phyloP scores from a whole-genome alignment of 768 basidiomycete species.

The Terana coerulea region DNA sequence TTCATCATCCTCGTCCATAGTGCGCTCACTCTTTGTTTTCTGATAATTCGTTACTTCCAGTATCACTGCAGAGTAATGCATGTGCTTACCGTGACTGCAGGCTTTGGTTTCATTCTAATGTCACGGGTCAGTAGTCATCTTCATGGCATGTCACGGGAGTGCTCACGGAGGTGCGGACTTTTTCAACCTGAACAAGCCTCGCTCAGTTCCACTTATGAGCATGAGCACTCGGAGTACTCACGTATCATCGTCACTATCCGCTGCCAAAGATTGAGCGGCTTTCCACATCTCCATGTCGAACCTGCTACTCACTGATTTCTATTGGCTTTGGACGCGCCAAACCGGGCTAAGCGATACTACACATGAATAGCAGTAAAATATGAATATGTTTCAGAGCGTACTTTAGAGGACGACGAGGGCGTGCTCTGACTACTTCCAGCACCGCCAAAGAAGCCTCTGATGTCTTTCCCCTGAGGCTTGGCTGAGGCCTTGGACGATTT shows the following conservation, averaged over 20 bases:
- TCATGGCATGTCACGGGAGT: background rate
- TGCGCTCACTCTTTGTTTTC: conserved; percentile 21
- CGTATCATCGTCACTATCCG: conserved; percentile 18
- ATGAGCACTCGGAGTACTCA: background rate
- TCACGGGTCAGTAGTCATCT: background rate
- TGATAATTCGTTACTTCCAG: too few species aligned
- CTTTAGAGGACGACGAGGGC: conserved; percentile 7
- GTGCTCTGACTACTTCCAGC: conserved; percentile 10
- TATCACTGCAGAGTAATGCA: too few species aligned
- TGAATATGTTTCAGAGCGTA: background rate
- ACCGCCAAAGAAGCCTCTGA: conserved; percentile 25
- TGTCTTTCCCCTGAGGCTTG: conserved; percentile 22
- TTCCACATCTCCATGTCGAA: background rate
- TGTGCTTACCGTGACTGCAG: background rate
- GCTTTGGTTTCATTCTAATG: background rate
- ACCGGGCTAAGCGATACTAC: conserved; percentile 1
- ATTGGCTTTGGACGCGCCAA: conserved; percentile 13
- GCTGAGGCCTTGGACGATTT: conserved; percentile 10
- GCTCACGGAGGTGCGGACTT: background rate
- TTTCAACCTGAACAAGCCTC: too few species aligned
- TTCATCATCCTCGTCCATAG: conserved; percentile 22
- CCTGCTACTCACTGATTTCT: conserved; percentile 21
- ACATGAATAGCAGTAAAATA: background rate
- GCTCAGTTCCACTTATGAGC: too few species aligned
- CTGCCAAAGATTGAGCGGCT: conserved; percentile 2